Evolutionary conservation across 106 monocot genomes (phyloP), one percentile per base, ranked within the genome.

Genomic region (Allium sativum): DNA sequence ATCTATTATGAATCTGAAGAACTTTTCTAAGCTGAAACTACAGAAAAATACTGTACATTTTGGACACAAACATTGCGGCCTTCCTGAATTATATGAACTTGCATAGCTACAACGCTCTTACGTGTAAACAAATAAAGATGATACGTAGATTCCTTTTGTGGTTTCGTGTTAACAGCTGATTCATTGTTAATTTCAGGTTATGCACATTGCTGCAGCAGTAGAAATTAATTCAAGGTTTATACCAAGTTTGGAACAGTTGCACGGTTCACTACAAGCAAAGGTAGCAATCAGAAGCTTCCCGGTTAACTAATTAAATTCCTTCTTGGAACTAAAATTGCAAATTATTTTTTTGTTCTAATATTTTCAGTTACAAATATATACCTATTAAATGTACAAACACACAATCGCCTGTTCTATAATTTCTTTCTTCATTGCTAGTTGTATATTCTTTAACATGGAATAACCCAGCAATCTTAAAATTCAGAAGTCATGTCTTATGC

Each of bases 141-240:
- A 31, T 31, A 21, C 15, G 12, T 21, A 58, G 22, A 43, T 43
- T 59, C 42, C 9, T 61, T 45, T 61, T 45, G 12, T 61, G n/a
- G 61, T 17, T 58, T 18, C 65, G n/a, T 50, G 19, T 51, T 59
- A 43, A 70, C 51, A 40, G 9, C 9, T 62, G 52, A 12, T 22
- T 48, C 10, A 21, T 42, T 55, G 54, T 20, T 13, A 17, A 56
- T 72, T 77, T 65, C 70, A 95, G 95, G 95, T 95, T 45, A 95
- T 95, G 95, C 95, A 95, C 74, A 95, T 95, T 68, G 95, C 95
- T 65, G 90, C 90, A 59, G 95, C 82, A 58, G 62, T 63, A 64
- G 95, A 90, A 81, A 84, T 96, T 53, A 87, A 96, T 48, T 78
- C 75, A 18, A 86, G 71, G 10, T 80, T 96, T 67, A 65, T 96